Conservation (phyloP, 495 filamentous ascomycete species). For the Hyphodiscus hymeniophilus region DNA sequence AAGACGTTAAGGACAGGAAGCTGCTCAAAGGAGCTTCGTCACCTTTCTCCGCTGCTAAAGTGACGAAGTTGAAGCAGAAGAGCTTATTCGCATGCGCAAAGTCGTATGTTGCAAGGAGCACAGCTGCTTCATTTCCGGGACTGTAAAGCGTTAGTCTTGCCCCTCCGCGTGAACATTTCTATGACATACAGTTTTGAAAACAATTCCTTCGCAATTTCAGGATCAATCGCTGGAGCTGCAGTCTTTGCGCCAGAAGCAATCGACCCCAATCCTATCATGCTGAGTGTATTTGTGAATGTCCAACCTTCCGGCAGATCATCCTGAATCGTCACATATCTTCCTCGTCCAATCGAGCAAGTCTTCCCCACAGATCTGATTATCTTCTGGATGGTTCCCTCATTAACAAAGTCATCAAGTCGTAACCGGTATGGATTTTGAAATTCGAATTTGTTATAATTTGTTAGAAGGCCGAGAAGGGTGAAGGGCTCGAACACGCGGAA, state of each 20-base stretch:
- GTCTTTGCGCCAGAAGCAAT: constrained; percentile 62
- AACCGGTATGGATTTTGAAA: constrained; percentile 95
- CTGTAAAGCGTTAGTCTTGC: constrained; percentile 33
- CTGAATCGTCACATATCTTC: constrained; percentile 78
- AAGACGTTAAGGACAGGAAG: constrained; percentile 85
- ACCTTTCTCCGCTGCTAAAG: constrained; percentile 49
- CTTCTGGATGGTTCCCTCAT: constrained; percentile 77
- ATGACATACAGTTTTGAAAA: constrained; percentile 53
- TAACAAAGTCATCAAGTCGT: constrained; percentile 95
- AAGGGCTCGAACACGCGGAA: constrained; percentile 64
- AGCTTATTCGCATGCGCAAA: constrained; percentile 93
- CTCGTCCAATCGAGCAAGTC: constrained; percentile 56
- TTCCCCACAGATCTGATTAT: constrained; percentile 67
- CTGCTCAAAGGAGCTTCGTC: constrained; percentile 69
- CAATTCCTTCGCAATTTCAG: constrained; percentile 68
- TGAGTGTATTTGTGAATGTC: constrained; percentile 70
- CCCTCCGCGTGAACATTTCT: neutral
- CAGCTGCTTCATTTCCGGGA: constrained; percentile 67
- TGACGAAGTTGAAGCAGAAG: constrained; percentile 80
- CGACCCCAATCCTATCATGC: constrained; percentile 74
- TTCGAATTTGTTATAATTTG: constrained; percentile 99
- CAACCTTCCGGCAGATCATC: constrained; percentile 91
- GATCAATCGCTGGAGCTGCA: constrained; percentile 45
- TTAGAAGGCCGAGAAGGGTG: constrained; percentile 76
- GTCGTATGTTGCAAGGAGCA: constrained; percentile 82